These are phyloP conservation scores for Allium fistulosum DNA, from an alignment of 106 monocot species.

Conservation along the genomic window DNA sequence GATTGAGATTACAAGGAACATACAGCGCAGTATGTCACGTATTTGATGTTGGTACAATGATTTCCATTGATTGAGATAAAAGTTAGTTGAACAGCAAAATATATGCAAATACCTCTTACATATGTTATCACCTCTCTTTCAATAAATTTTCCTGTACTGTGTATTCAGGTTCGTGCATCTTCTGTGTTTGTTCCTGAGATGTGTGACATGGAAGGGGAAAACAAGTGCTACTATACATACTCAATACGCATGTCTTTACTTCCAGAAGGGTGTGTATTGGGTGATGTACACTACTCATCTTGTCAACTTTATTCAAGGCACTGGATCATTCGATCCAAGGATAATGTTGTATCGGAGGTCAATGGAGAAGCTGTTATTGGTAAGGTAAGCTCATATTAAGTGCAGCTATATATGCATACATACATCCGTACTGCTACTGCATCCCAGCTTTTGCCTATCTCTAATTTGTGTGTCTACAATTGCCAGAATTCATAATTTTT, in stretches of 20 bases:
- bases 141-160: background rate
- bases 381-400: conserved; percentile 27
- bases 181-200: conserved; percentile 78
- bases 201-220: conserved; percentile 13
- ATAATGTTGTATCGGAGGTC: conserved; percentile 39
- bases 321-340: conserved; percentile 60
- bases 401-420: no score
- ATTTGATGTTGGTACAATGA: no score
- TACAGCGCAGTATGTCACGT: no score
- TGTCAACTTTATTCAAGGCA: conserved; percentile 84
- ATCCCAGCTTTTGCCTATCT: background rate
- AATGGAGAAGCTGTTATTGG: conserved; percentile 78
- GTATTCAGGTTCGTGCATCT: conserved; percentile 67
- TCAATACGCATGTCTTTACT: conserved; percentile 74
- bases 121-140: no score
- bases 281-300: conserved; percentile 45
- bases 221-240: conserved; percentile 46
- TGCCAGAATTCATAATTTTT: no score
- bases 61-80: no score
- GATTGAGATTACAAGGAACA: no score
- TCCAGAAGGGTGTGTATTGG: conserved; percentile 61
- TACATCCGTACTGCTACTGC: no score
- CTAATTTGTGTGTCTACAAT: no score
- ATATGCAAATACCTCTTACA: no score
- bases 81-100: no score